Base-by-base conservation (phyloP, 208 protist genomes). In the Trypanosoma cruzi region DNA sequence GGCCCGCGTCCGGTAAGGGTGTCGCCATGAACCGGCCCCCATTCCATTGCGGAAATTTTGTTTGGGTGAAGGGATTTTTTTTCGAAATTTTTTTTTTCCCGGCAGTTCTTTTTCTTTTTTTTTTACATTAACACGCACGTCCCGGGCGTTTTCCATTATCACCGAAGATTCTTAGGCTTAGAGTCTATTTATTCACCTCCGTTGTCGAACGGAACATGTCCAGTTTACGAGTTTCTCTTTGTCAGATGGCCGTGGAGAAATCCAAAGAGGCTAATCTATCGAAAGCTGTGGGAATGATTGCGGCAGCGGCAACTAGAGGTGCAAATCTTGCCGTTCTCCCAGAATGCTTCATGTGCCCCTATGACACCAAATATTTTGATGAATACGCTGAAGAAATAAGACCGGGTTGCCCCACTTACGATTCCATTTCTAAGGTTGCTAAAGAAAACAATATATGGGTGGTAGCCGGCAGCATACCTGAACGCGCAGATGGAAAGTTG, bases 311-410 rank as follows among this genome's bases (percentile, higher is more conserved):
- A 0, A 64, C 73, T 29, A 71, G 87, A 20, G 96, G 97, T 16
- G 88, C 95, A 32, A 40, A 92, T 22, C 56, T 99, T 28, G 88
- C 96, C 2, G 81, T 98, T 11, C 80, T 99, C 29, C 97, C 97
- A 10, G 95, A 98, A 54, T 97, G 91, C 68, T 97, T 94, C 68
- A 99, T 99, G 80, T 96, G 85, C 53, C 98, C 98, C 7, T 99
- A 99, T 73, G 92, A 83, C 1, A 97, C 89, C 3, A 87, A 89
- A 28, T 94, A 92, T 56, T 99, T 99, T 75, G 80, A 85, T 18
- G 70, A 95, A 61, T 99, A 99, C 71, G 90, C 98, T 13, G 98
- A 99, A 80, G 6, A 71, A 3, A 64, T 98, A 50, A 28, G 36
- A 0, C 53, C 79, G 24, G 89, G 89, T 60, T 84, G 79, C 34